Evolutionary conservation across 2,329 filamentous ascomycete species (phyloP), one percentile per base, ranked within the genome.

Genomic region (Scedosporium minutisporum): DNA sequence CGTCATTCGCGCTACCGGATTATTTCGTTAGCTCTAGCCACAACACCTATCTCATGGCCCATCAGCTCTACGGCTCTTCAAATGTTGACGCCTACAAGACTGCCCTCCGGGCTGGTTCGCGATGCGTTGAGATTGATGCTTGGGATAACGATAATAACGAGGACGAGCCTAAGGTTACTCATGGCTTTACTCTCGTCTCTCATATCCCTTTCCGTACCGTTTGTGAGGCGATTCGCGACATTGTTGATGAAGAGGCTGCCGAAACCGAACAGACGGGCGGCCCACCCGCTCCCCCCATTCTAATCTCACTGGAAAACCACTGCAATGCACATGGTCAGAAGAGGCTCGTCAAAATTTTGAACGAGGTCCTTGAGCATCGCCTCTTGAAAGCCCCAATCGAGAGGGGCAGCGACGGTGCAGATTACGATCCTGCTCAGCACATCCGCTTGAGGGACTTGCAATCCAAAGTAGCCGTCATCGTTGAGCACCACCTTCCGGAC

Each of bases 1-100:
- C 83, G 63, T 82, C 80, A 10, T 77, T 84, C 65, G 82, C 86
- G 1, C 74, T 90, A 23, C 82, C 86, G 1, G 85, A 89, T 66
- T 90, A 90, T 72, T 90, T 86, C 69, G 84, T 90, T 73, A 88
- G 84, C 72, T 88, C 86, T 3, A 88, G 84, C 66, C 87, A 90
- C 75, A 90, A 90, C 72, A 90, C 87, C 0, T 90, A 90, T 68
- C 76, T 90, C 27, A 77, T 86, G 68, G 87, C 86, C 0, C 85
- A 90, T 70, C 87, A 90, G 73, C 81, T 90, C 2, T 87, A 80
- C 67, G 87, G 87, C 4, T 76, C 76, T 23, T 87, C 85, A 1
- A 83, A 82, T 2, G 84, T 85, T 6, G 75, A 78, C 3, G 87
- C 85, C 0, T 90, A 90, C 69, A 80, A 86, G 67, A 83, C 78